phyloP scores from a whole-genome alignment of 2,329 filamentous ascomycete genomes.

The Xylariaceae sp. region DNA sequence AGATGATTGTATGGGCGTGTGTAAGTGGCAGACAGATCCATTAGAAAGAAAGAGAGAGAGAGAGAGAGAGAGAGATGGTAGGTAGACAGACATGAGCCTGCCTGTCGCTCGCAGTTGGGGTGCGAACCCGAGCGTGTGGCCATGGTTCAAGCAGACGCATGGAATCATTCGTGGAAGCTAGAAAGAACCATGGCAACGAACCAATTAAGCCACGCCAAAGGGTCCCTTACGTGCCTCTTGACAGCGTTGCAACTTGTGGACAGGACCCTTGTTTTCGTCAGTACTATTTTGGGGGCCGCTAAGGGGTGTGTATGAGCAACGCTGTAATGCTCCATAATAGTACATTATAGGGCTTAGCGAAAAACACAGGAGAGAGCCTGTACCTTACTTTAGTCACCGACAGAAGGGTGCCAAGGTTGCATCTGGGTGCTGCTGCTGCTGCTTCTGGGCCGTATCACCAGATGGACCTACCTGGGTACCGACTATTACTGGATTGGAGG shows the following conservation, averaged over 20 bases:
- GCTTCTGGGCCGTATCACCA: no score
- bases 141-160: conserved; percentile 5
- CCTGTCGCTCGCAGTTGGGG: neutral
- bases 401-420: neutral
- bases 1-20: neutral
- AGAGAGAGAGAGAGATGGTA: neutral
- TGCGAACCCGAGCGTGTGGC: neutral
- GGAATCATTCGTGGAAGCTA: conserved; percentile 16
- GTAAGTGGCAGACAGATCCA: neutral
- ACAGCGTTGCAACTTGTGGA: conserved; percentile 15
- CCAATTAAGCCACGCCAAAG: neutral
- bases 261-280: conserved; percentile 9
- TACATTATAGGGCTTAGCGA: conserved; percentile 19
- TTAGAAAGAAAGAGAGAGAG: no score
- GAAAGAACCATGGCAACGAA: conserved; percentile 4
- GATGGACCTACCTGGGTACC: neutral
- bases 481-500: neutral
- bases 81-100: neutral
- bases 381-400: conserved; percentile 19
- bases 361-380: conserved; percentile 3
- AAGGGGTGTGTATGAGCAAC: neutral
- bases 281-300: conserved; percentile 24
- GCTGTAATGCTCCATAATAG: conserved; percentile 9
- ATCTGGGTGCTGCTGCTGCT: no score
- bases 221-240: conserved; percentile 4